phyloP scores from a whole-genome alignment of 1,139 yeast genomes.

The Yamadazyma songkhlaensis region DNA sequence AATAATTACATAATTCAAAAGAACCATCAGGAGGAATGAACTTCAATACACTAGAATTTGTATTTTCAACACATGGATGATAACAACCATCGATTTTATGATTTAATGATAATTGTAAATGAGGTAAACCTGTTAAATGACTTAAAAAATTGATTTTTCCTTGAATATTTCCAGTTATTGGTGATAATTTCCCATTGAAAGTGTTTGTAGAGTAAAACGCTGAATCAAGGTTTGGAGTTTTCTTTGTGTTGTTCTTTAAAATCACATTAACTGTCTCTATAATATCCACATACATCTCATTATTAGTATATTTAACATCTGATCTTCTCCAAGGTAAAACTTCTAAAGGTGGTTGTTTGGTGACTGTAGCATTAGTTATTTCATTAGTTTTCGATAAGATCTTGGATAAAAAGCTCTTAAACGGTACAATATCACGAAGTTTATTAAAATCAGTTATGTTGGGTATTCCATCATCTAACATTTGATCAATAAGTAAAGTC shows the following conservation, averaged over 20 bases:
- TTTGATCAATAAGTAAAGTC: slow-evolving; percentile 48
- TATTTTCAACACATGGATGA: slow-evolving; percentile 56
- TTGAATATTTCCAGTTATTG: slow-evolving; percentile 56
- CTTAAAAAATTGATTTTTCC: slow-evolving; percentile 68
- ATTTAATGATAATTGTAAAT: slow-evolving; percentile 54
- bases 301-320: slow-evolving; percentile 62
- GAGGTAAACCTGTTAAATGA: slow-evolving; percentile 74
- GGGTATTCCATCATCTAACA: slow-evolving; percentile 78
- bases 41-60: slow-evolving; percentile 51
- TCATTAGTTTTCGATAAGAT: slow-evolving; percentile 34
- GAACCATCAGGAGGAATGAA: slow-evolving; percentile 91
- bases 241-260: slow-evolving; percentile 17
- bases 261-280: slow-evolving; percentile 56
- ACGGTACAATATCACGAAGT: slow-evolving; percentile 70
- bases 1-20: slow-evolving; percentile 62
- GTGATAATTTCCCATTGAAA: slow-evolving; percentile 23
- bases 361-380: slow-evolving; percentile 15
- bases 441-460: slow-evolving; percentile 70
- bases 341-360: neutral
- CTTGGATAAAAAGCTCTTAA: slow-evolving; percentile 39
- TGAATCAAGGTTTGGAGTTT: slow-evolving; percentile 27
- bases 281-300: slow-evolving; percentile 81
- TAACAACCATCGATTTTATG: slow-evolving; percentile 49
- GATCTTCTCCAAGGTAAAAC: slow-evolving; percentile 70
- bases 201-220: slow-evolving; percentile 31